A percentile compares a stretch with the other conserved stretches of the same genome.
Evolutionary conservation across 805 yeast species (phyloP).

Genomic region (Wickerhamiella brachini): DNA sequence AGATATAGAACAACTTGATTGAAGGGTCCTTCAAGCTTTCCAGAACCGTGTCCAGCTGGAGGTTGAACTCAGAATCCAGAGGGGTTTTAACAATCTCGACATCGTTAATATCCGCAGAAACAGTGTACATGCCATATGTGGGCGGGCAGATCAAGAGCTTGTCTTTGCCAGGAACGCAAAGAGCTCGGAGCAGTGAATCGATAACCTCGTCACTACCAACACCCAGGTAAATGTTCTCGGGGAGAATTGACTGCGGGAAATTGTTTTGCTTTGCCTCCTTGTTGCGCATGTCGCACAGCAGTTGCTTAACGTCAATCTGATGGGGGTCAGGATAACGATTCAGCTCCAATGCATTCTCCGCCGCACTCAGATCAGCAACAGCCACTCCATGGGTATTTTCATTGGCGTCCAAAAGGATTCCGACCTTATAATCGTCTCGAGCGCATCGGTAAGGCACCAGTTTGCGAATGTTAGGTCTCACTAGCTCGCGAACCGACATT

Average conservation of each 20-base stretch:
- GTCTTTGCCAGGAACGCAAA: conserved; percentile 70
- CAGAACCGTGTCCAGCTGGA: conserved; percentile 45
- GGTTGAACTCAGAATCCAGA: conserved; percentile 40
- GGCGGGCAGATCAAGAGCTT: conserved; percentile 84
- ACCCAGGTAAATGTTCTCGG: conserved; percentile 75
- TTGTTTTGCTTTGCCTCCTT: conserved; percentile 24
- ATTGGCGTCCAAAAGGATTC: conserved; percentile 84
- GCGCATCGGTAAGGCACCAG: conserved; percentile 94
- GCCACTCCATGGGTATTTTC: conserved; percentile 93
- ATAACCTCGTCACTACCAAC: conserved; percentile 97
- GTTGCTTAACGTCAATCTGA: conserved; percentile 60
- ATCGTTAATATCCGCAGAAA: conserved; percentile 83
- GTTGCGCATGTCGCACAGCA: conserved; percentile 61
- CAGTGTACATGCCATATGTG: conserved; percentile 93
- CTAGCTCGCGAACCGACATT: conserved; percentile 28
- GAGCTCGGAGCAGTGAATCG: conserved; percentile 73
- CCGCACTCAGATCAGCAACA: conserved; percentile 29
- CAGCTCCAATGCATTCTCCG: conserved; percentile 42
- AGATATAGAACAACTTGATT: conserved; percentile 67
- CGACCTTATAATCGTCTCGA: conserved; percentile 83
- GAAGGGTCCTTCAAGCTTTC: conserved; percentile 40
- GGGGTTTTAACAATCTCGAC: conserved; percentile 66
- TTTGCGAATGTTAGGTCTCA: conserved; percentile 71
- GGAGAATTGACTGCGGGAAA: conserved; percentile 26
- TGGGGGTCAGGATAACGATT: conserved; percentile 97